Conservation (phyloP, 1,284 basidiomycete species). For the Peniophora sp. region DNA sequence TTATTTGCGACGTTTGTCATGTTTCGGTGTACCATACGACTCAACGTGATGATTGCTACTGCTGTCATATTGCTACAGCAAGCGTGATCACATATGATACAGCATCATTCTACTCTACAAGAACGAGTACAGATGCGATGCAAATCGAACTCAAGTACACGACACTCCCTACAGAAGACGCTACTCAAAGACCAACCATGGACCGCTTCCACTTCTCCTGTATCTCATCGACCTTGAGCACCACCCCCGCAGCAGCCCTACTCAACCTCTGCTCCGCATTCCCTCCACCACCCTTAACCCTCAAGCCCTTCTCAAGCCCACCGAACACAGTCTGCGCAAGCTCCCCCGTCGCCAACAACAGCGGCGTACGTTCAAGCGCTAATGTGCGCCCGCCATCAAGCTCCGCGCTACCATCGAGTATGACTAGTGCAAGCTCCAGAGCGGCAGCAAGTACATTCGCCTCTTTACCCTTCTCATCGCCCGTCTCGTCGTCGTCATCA, state of each 20-base stretch:
- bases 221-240: slow-evolving; percentile 75
- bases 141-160: too few relatives aligned
- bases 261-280: slow-evolving; percentile 48
- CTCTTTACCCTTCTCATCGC: slow-evolving; percentile 31
- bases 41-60: too few relatives aligned
- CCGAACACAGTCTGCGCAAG: slow-evolving; percentile 75
- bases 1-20: too few relatives aligned
- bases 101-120: too few relatives aligned
- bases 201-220: slow-evolving; percentile 69
- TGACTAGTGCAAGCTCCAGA: slow-evolving; percentile 70
- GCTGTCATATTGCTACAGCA: too few relatives aligned
- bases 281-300: slow-evolving; percentile 60
- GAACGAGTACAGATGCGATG: too few relatives aligned
- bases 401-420: slow-evolving; percentile 69
- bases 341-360: slow-evolving; percentile 70
- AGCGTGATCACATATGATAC: too few relatives aligned
- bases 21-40: too few relatives aligned
- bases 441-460: slow-evolving; percentile 67
- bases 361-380: slow-evolving; percentile 62
- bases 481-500: slow-evolving; percentile 32
- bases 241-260: slow-evolving; percentile 69
- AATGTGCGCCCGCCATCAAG: slow-evolving; percentile 72
- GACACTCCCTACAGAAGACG: too few relatives aligned
- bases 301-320: slow-evolving; percentile 56
- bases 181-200: slow-evolving; percentile 38